A percentile compares a stretch with the other conserved stretches of the same genome.
Conservation (phyloP, 192 early-diverging fungal genomes). For the Entomortierella parvispora region DNA sequence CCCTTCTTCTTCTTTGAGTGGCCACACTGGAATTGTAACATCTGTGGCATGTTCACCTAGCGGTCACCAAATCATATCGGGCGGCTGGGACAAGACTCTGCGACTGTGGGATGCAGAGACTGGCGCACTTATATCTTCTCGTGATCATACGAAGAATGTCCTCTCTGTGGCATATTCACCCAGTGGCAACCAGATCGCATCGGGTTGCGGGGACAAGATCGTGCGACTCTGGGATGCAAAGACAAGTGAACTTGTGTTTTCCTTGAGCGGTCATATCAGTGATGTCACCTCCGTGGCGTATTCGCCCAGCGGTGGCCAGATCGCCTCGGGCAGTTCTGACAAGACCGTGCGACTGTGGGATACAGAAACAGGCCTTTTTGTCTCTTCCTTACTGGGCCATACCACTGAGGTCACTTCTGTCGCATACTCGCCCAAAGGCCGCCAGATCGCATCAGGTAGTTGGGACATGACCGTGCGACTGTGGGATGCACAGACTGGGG, state of each 20-base stretch:
- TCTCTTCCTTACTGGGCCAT: not conserved
- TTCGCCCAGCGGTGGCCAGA: not conserved
- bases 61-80: not conserved
- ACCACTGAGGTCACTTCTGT: not conserved
- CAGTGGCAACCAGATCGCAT: not conserved
- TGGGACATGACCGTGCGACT: constrained; percentile 1
- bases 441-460: not conserved
- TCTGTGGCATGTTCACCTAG: not conserved
- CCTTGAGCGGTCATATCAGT: not conserved
- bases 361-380: not conserved
- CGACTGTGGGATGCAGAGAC: not conserved
- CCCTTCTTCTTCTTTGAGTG: not conserved
- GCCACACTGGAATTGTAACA: not conserved
- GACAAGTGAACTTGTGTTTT: not conserved
- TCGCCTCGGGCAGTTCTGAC: constrained; percentile 1
- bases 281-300: not conserved
- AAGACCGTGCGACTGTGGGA: constrained; percentile 9
- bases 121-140: too few relatives aligned
- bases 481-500: not conserved
- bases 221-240: not conserved
- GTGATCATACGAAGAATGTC: too few relatives aligned
- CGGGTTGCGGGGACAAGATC: not conserved
- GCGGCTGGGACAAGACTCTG: not conserved
- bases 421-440: not conserved
- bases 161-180: not conserved